Conservation (phyloP, 2,329 filamentous ascomycete species). For the Fonsecaea erecta region DNA sequence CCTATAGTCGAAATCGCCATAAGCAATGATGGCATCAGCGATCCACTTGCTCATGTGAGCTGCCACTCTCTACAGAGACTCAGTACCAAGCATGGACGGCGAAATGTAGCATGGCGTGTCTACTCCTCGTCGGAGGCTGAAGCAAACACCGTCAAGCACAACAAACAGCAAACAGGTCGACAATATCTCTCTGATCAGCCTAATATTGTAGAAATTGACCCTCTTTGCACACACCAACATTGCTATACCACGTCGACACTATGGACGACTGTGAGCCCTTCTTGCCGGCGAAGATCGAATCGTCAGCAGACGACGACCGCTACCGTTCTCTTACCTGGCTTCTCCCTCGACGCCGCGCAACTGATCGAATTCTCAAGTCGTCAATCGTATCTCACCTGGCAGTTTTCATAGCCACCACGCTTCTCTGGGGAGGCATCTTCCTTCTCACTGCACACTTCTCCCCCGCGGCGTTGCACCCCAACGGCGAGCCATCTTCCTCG, state of each 20-base stretch:
- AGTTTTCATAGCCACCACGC: not conserved
- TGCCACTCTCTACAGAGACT: not conserved
- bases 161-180: not conserved
- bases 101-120: not conserved
- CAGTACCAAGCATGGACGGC: not conserved
- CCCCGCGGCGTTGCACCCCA: not conserved
- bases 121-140: not conserved
- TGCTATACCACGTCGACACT: not conserved
- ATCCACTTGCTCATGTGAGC: not conserved
- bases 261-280: constrained; percentile 10
- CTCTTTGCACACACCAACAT: not conserved
- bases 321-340: not conserved
- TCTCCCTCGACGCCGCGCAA: not conserved
- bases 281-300: constrained; percentile 4
- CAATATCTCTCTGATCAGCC: not conserved
- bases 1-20: not conserved
- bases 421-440: constrained; percentile 8
- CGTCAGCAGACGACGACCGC: not conserved
- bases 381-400: constrained; percentile 3
- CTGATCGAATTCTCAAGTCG: constrained; percentile 4
- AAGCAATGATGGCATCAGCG: not conserved
- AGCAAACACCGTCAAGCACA: not conserved
- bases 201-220: not conserved
- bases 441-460: constrained; percentile 5
- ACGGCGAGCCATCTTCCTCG: not conserved